These are phyloP conservation scores for Ceratocystis alfenasii DNA, from an alignment of 2,329 filamentous ascomycete species.

Conservation along the genomic window DNA sequence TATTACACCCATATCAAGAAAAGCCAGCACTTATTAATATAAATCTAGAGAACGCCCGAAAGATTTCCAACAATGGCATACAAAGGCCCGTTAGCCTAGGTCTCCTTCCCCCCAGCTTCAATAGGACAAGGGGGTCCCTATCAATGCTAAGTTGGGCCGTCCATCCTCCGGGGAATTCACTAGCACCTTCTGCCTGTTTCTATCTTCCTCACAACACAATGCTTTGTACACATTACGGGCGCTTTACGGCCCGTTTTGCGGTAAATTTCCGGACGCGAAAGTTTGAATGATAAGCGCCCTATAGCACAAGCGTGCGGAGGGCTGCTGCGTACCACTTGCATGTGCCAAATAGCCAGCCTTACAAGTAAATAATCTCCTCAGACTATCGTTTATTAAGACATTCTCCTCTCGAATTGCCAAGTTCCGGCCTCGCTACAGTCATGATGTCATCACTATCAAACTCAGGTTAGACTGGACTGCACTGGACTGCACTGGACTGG, in stretches of 20 bases:
- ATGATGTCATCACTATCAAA: constrained; percentile 9
- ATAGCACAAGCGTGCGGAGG: background rate
- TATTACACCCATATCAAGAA: too few relatives aligned
- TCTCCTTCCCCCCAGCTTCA: background rate
- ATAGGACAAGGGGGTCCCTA: background rate
- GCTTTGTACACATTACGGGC: background rate
- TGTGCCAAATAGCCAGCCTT: background rate
- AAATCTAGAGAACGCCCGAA: background rate
- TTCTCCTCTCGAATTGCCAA: too few relatives aligned
- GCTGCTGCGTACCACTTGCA: background rate
- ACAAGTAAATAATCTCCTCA: background rate
- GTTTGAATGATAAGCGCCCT: background rate
- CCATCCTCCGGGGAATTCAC: background rate
- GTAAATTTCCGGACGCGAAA: constrained; percentile 6
- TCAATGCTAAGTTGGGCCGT: background rate
- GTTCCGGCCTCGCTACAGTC: background rate
- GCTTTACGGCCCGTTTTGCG: constrained; percentile 12
- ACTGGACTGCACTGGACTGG: background rate
- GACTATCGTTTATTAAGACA: background rate
- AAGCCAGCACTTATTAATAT: too few relatives aligned
- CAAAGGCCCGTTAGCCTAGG: background rate
- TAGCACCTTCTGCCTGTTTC: background rate
- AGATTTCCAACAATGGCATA: background rate
- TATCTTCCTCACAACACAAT: background rate
- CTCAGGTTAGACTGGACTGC: background rate